These are phyloP conservation scores for Cadophora luteo-olivacea DNA, from an alignment of 2,329 filamentous ascomycete species.

Conservation along the genomic window DNA sequence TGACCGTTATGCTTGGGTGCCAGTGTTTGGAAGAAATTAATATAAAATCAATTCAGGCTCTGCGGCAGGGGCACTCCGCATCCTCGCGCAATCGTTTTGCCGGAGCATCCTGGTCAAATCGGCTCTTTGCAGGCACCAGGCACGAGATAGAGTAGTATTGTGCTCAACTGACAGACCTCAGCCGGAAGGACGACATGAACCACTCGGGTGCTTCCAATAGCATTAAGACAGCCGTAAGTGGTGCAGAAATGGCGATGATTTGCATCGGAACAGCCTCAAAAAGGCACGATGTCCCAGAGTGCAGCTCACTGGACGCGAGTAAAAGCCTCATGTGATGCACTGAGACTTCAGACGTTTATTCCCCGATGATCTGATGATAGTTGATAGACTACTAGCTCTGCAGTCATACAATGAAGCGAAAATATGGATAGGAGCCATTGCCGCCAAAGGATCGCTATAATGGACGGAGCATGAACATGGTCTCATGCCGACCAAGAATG, in stretches of 20 bases:
- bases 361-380: not conserved
- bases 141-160: slow-evolving; percentile 26
- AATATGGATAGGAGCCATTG: slow-evolving; percentile 1
- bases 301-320: not conserved
- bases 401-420: slow-evolving; percentile 2
- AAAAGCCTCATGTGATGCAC: slow-evolving; percentile 6
- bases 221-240: slow-evolving; percentile 9
- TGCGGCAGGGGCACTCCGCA: slow-evolving; percentile 31
- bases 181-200: slow-evolving; percentile 20
- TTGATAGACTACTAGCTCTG: not conserved
- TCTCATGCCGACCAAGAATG: not conserved
- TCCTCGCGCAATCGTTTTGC: slow-evolving; percentile 35
- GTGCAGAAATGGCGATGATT: slow-evolving; percentile 10
- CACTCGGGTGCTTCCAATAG: slow-evolving; percentile 17
- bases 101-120: slow-evolving; percentile 24
- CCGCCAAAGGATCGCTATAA: not conserved
- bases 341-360: slow-evolving; percentile 8
- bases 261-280: slow-evolving; percentile 15
- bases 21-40: slow-evolving; percentile 25
- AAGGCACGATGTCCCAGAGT: not conserved
- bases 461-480: not conserved
- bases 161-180: slow-evolving; percentile 26
- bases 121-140: slow-evolving; percentile 21
- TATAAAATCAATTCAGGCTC: slow-evolving; percentile 31
- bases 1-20: slow-evolving; percentile 18